These are phyloP conservation scores for Quaeritorhiza haematococci DNA, from an alignment of 371 early-diverging fungal genomes.

Conservation along the genomic window DNA sequence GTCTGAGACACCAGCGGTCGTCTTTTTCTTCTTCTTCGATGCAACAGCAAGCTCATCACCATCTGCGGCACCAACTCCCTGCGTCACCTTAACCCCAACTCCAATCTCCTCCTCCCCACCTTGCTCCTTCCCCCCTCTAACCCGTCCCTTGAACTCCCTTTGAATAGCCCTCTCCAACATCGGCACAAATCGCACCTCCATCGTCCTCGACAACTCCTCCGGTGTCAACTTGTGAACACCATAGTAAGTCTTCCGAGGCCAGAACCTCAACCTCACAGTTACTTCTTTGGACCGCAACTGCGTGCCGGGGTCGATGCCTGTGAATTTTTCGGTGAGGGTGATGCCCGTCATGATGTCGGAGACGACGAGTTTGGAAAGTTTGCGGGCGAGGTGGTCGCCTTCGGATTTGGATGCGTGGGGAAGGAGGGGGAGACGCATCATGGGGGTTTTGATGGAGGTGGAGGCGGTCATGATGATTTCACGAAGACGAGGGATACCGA, in stretches of 20 bases:
- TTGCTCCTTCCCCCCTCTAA: constrained; percentile 16
- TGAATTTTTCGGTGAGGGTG: constrained; percentile 36
- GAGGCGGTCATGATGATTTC: constrained; percentile 99
- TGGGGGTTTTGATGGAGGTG: constrained; percentile 89
- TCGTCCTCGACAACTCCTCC: constrained; percentile 61
- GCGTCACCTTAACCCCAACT: constrained; percentile 16
- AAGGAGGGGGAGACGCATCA: constrained; percentile 83
- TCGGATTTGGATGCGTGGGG: constrained; percentile 23
- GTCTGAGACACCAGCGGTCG: constrained; percentile 5
- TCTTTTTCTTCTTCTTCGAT: constrained; percentile 10
- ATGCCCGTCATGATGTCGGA: constrained; percentile 80
- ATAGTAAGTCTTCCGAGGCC: constrained; percentile 69
- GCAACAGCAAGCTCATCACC: constrained; percentile 1
- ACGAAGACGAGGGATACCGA: constrained; percentile 99
- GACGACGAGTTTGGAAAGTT: constrained; percentile 62
- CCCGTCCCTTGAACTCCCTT: constrained; percentile 52
- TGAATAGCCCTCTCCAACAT: constrained; percentile 64
- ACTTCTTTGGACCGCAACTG: too few species aligned
- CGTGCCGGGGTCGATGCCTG: too few species aligned
- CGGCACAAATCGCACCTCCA: constrained; percentile 68
- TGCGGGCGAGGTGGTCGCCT: constrained; percentile 20
- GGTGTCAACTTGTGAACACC: constrained; percentile 72
- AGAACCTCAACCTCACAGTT: constrained; percentile 76
- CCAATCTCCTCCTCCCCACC: constrained; percentile 31
- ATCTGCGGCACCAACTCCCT: background rate